Conservation (phyloP, 2,329 filamentous ascomycete genomes). For the Dryadomyces sulphureus region DNA sequence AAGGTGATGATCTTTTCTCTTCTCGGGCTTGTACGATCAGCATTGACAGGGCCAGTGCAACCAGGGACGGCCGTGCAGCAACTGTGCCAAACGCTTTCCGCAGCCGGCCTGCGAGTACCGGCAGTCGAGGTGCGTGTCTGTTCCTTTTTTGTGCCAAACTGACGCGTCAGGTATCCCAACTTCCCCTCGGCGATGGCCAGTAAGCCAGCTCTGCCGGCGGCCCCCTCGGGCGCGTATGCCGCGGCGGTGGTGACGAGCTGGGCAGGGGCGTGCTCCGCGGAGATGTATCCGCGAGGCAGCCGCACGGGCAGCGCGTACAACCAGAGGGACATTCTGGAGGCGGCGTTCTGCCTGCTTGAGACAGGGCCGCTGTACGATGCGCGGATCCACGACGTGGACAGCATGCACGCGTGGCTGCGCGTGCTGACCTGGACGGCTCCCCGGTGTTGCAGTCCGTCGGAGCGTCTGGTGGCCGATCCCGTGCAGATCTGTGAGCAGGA, state of each 20-base stretch:
- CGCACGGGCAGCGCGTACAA: too few relatives aligned
- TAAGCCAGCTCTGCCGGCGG: too few relatives aligned
- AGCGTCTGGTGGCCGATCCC: background rate
- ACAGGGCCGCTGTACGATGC: slow-evolving; percentile 11
- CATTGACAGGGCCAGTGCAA: slow-evolving; percentile 27
- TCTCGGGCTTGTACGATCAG: background rate
- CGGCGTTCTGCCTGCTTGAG: slow-evolving; percentile 16
- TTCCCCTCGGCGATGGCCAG: too few relatives aligned
- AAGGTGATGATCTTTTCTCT: slow-evolving; percentile 18
- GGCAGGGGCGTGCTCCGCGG: too few relatives aligned
- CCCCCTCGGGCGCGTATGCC: too few relatives aligned
- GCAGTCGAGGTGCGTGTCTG: slow-evolving; percentile 8
- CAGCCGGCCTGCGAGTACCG: slow-evolving; percentile 35
- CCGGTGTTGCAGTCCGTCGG: too few relatives aligned
- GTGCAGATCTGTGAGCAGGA: background rate
- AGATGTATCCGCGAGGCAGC: too few relatives aligned
- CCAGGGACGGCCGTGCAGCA: slow-evolving; percentile 37
- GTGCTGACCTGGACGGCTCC: slow-evolving; percentile 11
- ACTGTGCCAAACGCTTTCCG: slow-evolving; percentile 37
- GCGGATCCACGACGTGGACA: slow-evolving; percentile 2
- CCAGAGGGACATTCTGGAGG: slow-evolving; percentile 15
- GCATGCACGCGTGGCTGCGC: slow-evolving; percentile 8
- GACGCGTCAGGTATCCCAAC: too few relatives aligned
- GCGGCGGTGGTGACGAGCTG: too few relatives aligned
- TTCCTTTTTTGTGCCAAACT: too few relatives aligned